These are phyloP conservation scores for Phylloboletellus chloephorus DNA, from an alignment of 1,284 basidiomycete species.

Conservation along the genomic window DNA sequence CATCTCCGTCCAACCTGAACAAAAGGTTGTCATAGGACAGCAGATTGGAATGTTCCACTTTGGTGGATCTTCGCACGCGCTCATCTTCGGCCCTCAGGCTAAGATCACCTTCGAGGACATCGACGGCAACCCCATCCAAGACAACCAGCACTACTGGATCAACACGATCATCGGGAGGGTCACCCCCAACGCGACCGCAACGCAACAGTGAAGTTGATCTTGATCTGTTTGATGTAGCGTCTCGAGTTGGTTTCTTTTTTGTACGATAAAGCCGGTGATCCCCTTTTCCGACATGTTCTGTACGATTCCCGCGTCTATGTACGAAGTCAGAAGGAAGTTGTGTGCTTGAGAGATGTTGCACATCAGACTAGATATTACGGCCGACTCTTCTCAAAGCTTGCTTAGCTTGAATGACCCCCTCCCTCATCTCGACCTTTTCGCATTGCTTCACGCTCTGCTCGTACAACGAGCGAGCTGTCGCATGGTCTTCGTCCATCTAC, in stretches of 20 bases:
- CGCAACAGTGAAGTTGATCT: no score
- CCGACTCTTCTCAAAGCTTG: conserved; percentile 42
- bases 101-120: conserved; percentile 5
- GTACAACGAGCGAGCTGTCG: conserved; percentile 43
- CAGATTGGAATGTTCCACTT: conserved; percentile 48
- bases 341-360: no score
- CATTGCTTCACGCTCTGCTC: conserved; percentile 46
- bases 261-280: no score
- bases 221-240: no score
- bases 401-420: conserved; percentile 46
- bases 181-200: neutral
- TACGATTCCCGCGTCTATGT: no score
- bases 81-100: conserved; percentile 33
- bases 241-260: no score
- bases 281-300: no score
- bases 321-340: no score
- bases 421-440: conserved; percentile 43
- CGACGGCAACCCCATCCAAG: neutral
- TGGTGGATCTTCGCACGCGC: conserved; percentile 43
- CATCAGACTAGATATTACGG: no score
- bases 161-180: conserved; percentile 6
- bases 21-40: conserved; percentile 36
- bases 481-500: conserved; percentile 49
- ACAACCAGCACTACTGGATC: conserved; percentile 5
- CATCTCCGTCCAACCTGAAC: conserved; percentile 24